These are phyloP conservation scores for Erigeron canadensis DNA, from an alignment of 129 eudicot genomes.

Conservation along the genomic window DNA sequence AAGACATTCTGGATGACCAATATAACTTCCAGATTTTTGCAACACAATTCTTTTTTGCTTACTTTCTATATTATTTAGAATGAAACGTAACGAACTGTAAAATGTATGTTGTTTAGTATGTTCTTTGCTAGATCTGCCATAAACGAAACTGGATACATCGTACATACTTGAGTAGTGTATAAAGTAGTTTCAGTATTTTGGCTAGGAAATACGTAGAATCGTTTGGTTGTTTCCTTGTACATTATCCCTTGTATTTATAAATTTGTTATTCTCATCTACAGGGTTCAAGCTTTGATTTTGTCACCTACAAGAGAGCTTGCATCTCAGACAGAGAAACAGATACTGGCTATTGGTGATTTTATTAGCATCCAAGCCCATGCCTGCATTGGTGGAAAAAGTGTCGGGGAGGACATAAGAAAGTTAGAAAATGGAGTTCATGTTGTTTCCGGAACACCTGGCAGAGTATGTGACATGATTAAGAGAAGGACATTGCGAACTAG, in stretches of 20 bases:
- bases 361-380: constrained; percentile 92
- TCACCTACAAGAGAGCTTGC: constrained; percentile 98
- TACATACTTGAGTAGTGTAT: too few species aligned
- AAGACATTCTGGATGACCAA: too few species aligned
- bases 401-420: constrained; percentile 90
- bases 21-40: too few species aligned
- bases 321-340: constrained; percentile 79
- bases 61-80: too few species aligned
- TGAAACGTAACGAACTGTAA: too few species aligned
- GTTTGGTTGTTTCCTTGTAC: too few species aligned
- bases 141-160: too few species aligned
- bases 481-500: constrained; percentile 85
- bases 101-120: too few species aligned
- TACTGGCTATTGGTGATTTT: constrained; percentile 72
- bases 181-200: too few species aligned
- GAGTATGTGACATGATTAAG: constrained; percentile 97
- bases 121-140: too few species aligned
- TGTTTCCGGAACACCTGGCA: constrained; percentile 96
- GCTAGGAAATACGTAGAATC: too few species aligned
- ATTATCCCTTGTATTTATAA: background rate
- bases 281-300: constrained; percentile 92
- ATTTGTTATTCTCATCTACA: constrained; percentile 18
- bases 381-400: constrained; percentile 95
- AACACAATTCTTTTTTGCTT: too few species aligned
- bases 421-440: constrained; percentile 89